A percentile compares a stretch with the other conserved stretches of the same genome.
Evolutionary conservation across 2,329 filamentous ascomycete species (phyloP).

Genomic region (Fusarium tuaranense): DNA sequence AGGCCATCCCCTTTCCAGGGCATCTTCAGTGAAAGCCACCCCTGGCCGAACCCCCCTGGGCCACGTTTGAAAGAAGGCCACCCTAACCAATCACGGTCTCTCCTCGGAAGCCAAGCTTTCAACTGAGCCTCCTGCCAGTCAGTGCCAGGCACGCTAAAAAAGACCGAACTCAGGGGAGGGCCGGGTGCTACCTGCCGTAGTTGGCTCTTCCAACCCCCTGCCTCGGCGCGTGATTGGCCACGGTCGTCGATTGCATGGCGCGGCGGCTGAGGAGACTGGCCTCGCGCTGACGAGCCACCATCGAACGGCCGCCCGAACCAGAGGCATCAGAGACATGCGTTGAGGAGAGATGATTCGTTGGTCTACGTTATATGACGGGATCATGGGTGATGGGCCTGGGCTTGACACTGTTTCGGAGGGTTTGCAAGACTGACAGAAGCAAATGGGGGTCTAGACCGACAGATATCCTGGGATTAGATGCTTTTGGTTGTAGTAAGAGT

Average conservation of each 20-base stretch:
- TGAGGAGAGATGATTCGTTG: not conserved
- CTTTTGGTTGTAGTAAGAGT: not conserved
- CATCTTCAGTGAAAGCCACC: not conserved
- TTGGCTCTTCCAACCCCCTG: slow-evolving; percentile 6
- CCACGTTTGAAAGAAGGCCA: not conserved
- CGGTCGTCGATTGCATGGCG: slow-evolving; percentile 1
- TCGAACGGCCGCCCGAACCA: slow-evolving; percentile 10
- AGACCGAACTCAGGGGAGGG: slow-evolving; percentile 2
- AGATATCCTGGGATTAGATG: not conserved
- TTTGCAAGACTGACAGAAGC: slow-evolving; percentile 27
- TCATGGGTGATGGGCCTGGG: not conserved
- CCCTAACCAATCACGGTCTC: not conserved
- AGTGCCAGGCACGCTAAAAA: slow-evolving; percentile 25
- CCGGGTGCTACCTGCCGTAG: not conserved
- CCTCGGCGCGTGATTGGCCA: slow-evolving; percentile 19
- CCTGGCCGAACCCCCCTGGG: not conserved
- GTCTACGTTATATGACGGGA: not conserved
- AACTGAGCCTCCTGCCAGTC: slow-evolving; percentile 6
- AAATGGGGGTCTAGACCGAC: not conserved
- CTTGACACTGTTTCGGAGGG: slow-evolving; percentile 25
- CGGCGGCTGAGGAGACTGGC: slow-evolving; percentile 5
- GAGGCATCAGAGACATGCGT: slow-evolving; percentile 20
- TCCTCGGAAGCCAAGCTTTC: not conserved
- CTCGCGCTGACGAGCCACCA: slow-evolving; percentile 14
- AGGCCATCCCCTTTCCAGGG: not conserved